Percentiles rank a stretch among this genome's conserved stretches.
Evolutionary conservation across 2,329 filamentous ascomycete species (phyloP).

Genomic region (Apiospora marii): DNA sequence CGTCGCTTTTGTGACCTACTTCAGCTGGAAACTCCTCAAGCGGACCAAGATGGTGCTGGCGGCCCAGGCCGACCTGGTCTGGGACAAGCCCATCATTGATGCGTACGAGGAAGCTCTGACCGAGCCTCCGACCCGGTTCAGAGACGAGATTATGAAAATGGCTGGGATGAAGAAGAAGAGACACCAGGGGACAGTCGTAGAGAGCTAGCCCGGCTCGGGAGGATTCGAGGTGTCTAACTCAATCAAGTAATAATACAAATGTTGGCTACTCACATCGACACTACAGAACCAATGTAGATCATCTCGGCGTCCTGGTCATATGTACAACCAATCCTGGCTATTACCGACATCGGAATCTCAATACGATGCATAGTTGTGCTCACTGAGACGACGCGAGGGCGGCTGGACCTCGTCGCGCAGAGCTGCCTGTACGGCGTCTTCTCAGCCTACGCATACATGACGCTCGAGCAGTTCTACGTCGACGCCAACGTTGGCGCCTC

Average conservation of each 20-base stretch:
- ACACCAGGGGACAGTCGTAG: neutral
- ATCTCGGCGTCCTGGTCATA: no score
- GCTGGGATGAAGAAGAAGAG: conserved; percentile 42
- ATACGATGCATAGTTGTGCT: no score
- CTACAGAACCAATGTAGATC: neutral
- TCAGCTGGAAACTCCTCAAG: conserved; percentile 70
- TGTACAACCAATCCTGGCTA: neutral
- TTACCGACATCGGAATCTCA: no score
- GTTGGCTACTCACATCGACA: neutral
- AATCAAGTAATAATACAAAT: neutral
- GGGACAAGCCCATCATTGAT: conserved; percentile 67
- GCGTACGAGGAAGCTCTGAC: conserved; percentile 57
- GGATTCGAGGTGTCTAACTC: no score
- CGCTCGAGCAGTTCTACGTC: no score
- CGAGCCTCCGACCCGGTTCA: conserved; percentile 54
- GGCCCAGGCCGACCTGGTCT: conserved; percentile 64
- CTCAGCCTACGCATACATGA: no score
- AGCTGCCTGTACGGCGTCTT: no score
- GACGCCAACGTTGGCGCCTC: no score
- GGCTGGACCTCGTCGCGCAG: no score
- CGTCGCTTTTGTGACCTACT: conserved; percentile 59
- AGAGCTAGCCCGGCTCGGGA: neutral
- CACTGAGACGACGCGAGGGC: no score
- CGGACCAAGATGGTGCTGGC: conserved; percentile 62
- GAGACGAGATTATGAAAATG: conserved; percentile 53